Percentiles rank a stretch among this genome's conserved stretches.
phyloP scores from a whole-genome alignment of 768 basidiomycete species.

The Neoboletus brunneissimus region DNA sequence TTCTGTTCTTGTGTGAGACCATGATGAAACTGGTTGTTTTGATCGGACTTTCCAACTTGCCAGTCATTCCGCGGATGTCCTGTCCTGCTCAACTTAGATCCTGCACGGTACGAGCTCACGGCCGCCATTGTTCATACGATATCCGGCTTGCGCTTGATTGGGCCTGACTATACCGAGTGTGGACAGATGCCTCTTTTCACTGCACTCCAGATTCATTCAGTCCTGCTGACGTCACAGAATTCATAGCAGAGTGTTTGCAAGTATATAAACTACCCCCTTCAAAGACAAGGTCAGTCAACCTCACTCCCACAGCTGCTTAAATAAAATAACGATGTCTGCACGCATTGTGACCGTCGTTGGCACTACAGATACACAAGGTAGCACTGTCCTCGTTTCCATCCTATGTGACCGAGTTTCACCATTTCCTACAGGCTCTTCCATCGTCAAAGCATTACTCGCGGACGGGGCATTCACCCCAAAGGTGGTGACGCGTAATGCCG shows the following conservation, averaged over 20 bases:
- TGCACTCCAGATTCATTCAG: not conserved
- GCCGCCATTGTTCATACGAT: not conserved
- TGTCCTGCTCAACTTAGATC: not conserved
- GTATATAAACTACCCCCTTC: constrained; percentile 6
- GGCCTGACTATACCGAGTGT: not conserved
- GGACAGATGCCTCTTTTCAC: too few species aligned
- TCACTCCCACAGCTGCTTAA: not conserved
- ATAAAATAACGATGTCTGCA: constrained; percentile 1
- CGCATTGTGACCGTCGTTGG: constrained; percentile 1
- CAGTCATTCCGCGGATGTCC: not conserved
- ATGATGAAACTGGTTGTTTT: not conserved
- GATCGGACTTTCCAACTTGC: not conserved
- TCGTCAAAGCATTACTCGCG: too few species aligned
- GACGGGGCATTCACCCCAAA: too few species aligned
- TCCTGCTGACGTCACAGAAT: not conserved
- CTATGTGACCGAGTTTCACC: too few species aligned
- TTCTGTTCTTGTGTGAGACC: not conserved
- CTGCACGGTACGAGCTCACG: not conserved
- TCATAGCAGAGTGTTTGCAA: too few species aligned
- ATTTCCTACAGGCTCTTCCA: too few species aligned
- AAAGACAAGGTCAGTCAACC: not conserved
- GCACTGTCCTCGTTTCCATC: too few species aligned
- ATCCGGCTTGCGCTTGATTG: not conserved
- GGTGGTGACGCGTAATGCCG: too few species aligned
- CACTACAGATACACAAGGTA: too few species aligned